A percentile compares a stretch with the other conserved stretches of the same genome.
phyloP scores from a whole-genome alignment of 2,329 filamentous ascomycete species.

The Aureobasidium subglaciale region DNA sequence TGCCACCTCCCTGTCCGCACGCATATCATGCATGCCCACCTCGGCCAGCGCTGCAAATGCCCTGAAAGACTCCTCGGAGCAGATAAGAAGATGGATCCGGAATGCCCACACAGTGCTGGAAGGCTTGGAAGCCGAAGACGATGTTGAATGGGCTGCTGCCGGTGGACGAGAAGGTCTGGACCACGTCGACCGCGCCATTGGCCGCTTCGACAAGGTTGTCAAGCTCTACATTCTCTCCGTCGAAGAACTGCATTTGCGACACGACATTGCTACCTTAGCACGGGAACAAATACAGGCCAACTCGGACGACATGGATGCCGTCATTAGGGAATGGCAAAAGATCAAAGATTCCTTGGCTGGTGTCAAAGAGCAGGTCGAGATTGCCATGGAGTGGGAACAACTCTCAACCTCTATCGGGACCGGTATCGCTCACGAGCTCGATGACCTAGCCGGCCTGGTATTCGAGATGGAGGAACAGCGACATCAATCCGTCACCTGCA shows the following conservation, averaged over 20 bases:
- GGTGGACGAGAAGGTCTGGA: conserved; percentile 76
- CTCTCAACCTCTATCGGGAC: conserved; percentile 92
- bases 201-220: conserved; percentile 79
- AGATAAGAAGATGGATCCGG: conserved; percentile 88
- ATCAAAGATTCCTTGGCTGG: conserved; percentile 70
- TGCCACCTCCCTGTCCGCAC: conserved; percentile 72
- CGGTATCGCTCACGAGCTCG: conserved; percentile 74
- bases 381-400: conserved; percentile 99
- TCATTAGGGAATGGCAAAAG: conserved; percentile 74
- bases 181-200: conserved; percentile 62
- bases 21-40: conserved; percentile 76
- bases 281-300: conserved; percentile 65
- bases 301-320: conserved; percentile 82
- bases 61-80: conserved; percentile 78
- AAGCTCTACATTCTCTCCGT: conserved; percentile 93
- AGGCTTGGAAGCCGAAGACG: conserved; percentile 88
- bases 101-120: conserved; percentile 86
- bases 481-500: conserved; percentile 69
- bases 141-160: conserved; percentile 91
- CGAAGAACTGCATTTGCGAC: conserved; percentile 74
- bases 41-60: conserved; percentile 77
- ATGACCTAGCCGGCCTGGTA: conserved; percentile 69
- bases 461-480: conserved; percentile 98
- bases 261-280: conserved; percentile 67
- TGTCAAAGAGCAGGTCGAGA: conserved; percentile 85